Conservation (phyloP, 805 yeast genomes). For the Starmerella etchellsii region DNA sequence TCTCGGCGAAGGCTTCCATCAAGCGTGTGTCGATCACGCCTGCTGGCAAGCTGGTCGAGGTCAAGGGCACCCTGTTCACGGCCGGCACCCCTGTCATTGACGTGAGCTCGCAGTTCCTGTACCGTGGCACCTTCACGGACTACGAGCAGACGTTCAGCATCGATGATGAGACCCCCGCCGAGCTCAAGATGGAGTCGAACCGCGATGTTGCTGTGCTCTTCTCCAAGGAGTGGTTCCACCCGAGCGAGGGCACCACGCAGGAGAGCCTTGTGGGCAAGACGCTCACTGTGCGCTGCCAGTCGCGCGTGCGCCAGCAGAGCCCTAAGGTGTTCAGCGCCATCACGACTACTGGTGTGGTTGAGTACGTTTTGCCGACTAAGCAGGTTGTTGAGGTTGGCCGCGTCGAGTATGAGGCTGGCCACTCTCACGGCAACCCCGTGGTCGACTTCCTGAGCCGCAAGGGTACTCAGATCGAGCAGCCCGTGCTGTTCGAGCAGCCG, state of each 20-base stretch:
- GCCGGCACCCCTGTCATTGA: slow-evolving; percentile 69
- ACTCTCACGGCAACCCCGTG: slow-evolving; percentile 94
- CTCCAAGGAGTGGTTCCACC: slow-evolving; percentile 97
- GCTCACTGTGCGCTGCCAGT: slow-evolving; percentile 77
- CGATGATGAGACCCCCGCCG: slow-evolving; percentile 73
- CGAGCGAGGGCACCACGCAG: slow-evolving; percentile 40
- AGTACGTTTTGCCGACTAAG: slow-evolving; percentile 81
- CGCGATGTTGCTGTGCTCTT: slow-evolving; percentile 87
- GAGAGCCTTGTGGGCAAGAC: slow-evolving; percentile 65
- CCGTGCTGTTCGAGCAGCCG: slow-evolving; percentile 74
- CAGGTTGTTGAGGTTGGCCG: slow-evolving; percentile 74
- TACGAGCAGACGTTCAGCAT: slow-evolving; percentile 87
- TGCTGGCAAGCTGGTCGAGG: slow-evolving; percentile 92
- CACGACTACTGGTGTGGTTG: slow-evolving; percentile 70
- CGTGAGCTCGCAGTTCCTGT: slow-evolving; percentile 87
- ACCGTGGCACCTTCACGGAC: slow-evolving; percentile 84
- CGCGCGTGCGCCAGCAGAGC: slow-evolving; percentile 69
- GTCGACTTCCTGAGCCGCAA: slow-evolving; percentile 83
- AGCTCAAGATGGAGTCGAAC: slow-evolving; percentile 54
- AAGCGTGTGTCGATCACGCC: slow-evolving; percentile 82
- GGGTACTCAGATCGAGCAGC: slow-evolving; percentile 90
- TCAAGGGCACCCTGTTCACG: slow-evolving; percentile 61
- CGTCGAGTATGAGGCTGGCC: slow-evolving; percentile 79
- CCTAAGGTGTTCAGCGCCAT: slow-evolving; percentile 67
- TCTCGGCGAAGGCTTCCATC: slow-evolving; percentile 69